Percentiles rank a stretch among this genome's conserved stretches.
These are phyloP conservation scores for Angomonas desouzai DNA, from an alignment of 208 protist species.

Conservation along the genomic window DNA sequence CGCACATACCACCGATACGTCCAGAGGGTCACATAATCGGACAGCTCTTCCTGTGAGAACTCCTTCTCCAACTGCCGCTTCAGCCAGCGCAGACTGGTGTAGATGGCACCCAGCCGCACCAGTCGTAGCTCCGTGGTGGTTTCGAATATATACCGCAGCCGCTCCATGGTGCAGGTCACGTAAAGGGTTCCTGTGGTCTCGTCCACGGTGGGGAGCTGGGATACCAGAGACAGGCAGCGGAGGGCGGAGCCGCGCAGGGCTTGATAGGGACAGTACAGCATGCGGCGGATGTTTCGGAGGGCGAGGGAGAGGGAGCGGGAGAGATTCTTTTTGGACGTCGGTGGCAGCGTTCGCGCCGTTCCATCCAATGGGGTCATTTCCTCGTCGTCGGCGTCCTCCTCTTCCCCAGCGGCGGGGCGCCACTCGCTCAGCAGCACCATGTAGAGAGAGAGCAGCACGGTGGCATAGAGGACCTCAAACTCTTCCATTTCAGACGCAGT, in stretches of 20 bases:
- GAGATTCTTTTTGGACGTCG: slow-evolving; percentile 27
- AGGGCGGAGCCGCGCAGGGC: slow-evolving; percentile 58
- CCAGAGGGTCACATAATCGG: slow-evolving; percentile 38
- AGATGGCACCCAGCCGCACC: slow-evolving; percentile 42
- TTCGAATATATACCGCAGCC: slow-evolving; percentile 32
- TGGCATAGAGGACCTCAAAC: slow-evolving; percentile 18
- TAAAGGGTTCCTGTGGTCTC: slow-evolving; percentile 29
- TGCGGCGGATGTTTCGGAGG: slow-evolving; percentile 25
- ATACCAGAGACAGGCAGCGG: slow-evolving; percentile 53
- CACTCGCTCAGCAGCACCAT: slow-evolving; percentile 48
- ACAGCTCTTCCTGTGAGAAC: slow-evolving; percentile 57
- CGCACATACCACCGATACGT: slow-evolving; percentile 39
- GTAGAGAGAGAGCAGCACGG: slow-evolving; percentile 38
- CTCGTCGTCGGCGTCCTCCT: slow-evolving; percentile 8
- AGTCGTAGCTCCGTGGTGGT: slow-evolving; percentile 57
- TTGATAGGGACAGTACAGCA: slow-evolving; percentile 38
- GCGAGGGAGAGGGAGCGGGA: slow-evolving; percentile 20
- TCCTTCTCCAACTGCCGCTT: slow-evolving; percentile 41
- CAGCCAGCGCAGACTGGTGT: slow-evolving; percentile 48
- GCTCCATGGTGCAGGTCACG: slow-evolving; percentile 30
- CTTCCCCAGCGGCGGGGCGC: slow-evolving; percentile 14
- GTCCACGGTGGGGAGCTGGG: slow-evolving; percentile 32
- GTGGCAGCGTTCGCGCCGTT: slow-evolving; percentile 22
- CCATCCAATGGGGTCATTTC: slow-evolving; percentile 27
- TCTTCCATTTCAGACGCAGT: neutral